Percentiles rank a stretch among this genome's conserved stretches.
These are phyloP conservation scores for Aspergillus conjunctus DNA, from an alignment of 495 filamentous ascomycete species.

Conservation along the genomic window DNA sequence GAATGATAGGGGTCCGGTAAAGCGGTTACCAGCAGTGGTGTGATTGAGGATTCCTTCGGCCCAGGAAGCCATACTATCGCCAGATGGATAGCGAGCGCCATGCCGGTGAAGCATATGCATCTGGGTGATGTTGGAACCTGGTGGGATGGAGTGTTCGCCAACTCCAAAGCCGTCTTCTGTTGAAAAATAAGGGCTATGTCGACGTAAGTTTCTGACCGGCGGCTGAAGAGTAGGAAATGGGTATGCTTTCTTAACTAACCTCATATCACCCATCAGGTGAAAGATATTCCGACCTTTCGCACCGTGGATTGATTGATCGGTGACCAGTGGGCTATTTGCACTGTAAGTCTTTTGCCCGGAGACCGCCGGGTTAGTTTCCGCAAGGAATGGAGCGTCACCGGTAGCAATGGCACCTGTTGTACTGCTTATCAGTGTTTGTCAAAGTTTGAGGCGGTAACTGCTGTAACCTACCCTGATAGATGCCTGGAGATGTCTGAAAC, in stretches of 20 bases:
- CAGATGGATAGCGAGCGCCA: constrained; percentile 47
- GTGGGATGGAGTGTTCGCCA: constrained; percentile 55
- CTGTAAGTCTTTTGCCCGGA: too few relatives aligned
- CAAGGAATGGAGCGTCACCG: background rate
- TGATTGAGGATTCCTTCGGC: constrained; percentile 37
- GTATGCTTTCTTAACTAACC: constrained; percentile 22
- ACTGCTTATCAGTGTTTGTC: too few relatives aligned
- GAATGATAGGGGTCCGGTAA: constrained; percentile 51
- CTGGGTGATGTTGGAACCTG: constrained; percentile 55
- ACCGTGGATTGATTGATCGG: constrained; percentile 55
- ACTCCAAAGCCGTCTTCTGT: constrained; percentile 53
- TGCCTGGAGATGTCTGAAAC: too few relatives aligned
- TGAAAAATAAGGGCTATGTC: constrained; percentile 26
- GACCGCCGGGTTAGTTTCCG: background rate
- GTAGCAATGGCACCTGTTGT: too few relatives aligned
- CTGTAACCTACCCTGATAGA: too few relatives aligned
- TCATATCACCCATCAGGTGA: constrained; percentile 54
- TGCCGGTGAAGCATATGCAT: constrained; percentile 53
- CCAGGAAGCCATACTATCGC: constrained; percentile 27
- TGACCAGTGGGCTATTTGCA: constrained; percentile 66
- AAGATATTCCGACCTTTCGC: constrained; percentile 55
- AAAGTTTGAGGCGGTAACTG: too few relatives aligned
- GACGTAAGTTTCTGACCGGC: too few relatives aligned
- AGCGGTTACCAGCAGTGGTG: constrained; percentile 34
- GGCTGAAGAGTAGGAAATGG: too few relatives aligned